These are phyloP conservation scores for Arabidopsis hybrid DNA, from an alignment of 441 rosid genomes.

Conservation along the genomic window DNA sequence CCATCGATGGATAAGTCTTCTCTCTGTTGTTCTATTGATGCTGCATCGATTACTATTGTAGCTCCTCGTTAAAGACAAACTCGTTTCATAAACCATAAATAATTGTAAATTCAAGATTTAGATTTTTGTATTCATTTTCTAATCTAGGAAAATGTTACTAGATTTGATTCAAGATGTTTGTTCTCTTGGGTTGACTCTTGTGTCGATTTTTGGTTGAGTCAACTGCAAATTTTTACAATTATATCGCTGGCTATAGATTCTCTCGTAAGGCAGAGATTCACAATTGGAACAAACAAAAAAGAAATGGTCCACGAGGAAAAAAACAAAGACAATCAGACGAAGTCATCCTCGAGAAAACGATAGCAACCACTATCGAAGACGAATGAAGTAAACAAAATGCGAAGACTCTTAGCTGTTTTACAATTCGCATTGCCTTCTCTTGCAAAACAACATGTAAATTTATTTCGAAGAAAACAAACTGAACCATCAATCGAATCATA, in stretches of 20 bases:
- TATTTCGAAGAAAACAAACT: no score
- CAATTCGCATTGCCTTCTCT: neutral
- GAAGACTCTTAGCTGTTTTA: constrained; percentile 9
- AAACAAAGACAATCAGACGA: neutral
- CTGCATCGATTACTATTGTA: constrained; percentile 47
- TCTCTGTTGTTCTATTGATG: constrained; percentile 44
- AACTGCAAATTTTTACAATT: neutral
- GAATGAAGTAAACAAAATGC: neutral
- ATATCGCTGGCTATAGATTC: neutral
- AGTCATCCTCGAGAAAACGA: neutral
- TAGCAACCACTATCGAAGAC: constrained; percentile 3
- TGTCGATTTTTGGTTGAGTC: neutral
- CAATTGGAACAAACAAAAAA: neutral
- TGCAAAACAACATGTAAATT: no score
- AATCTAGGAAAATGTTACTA: constrained; percentile 31
- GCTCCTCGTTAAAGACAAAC: constrained; percentile 44
- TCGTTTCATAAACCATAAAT: neutral
- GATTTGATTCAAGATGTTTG: constrained; percentile 26
- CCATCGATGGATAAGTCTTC: neutral
- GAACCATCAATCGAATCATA: no score
- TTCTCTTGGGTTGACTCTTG: constrained; percentile 19
- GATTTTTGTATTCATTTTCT: constrained; percentile 31
- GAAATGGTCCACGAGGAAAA: neutral
- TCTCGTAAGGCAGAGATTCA: neutral
- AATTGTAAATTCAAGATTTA: neutral